Base-by-base conservation (phyloP, 176 grass and related monocot genomes). In the Carex kokanica region DNA sequence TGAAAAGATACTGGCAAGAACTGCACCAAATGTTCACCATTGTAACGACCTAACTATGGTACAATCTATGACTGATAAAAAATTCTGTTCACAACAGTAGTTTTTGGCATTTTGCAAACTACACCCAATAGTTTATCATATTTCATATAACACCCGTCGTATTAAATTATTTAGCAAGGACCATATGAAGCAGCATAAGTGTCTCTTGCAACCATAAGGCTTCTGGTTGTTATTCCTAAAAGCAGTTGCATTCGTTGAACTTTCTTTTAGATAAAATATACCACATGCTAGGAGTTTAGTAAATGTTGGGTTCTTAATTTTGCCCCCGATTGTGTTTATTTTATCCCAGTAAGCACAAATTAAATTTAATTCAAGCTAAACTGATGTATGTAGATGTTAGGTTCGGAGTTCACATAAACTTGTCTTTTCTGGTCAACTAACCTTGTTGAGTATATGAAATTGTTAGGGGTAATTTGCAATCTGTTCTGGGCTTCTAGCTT, bases 31-130 rank as follows among this genome's bases (percentile, higher is more conserved):
- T 58, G 79, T 94, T 84, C 95, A 91, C 85, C 95, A 94, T 49
- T 92, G 91, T 79, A 81, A 88, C 64, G 95, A 98, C 82, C 84
- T 45, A 74, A 97, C 64, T 87, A 98, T 93, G 95, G 95, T 97
- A 88, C 86, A 43, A 58, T 45, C 32, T 84, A 86, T 10, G 64
- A 77, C 64, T 57, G 60, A 10, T 69, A 68, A 71, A 84, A 40
- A 51, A 87, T 53, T 74, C n/a, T 31, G 8, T 45, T 81, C 0
- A 8, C 23, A 15, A 31, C 32, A 81, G 16, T 49, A 68, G 0
- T 60, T 84, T 71, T 74, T 45, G 51, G 16, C 41, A 70, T 73
- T 52, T 25, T 74, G 45, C 20, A 52, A 51, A 53, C 18, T 16
- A 29, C 9, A 12, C 18, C 9, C 8, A 43, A 10, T 23, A 23